Conservation (phyloP, 2,329 filamentous ascomycete species). For the Dothistroma pini region DNA sequence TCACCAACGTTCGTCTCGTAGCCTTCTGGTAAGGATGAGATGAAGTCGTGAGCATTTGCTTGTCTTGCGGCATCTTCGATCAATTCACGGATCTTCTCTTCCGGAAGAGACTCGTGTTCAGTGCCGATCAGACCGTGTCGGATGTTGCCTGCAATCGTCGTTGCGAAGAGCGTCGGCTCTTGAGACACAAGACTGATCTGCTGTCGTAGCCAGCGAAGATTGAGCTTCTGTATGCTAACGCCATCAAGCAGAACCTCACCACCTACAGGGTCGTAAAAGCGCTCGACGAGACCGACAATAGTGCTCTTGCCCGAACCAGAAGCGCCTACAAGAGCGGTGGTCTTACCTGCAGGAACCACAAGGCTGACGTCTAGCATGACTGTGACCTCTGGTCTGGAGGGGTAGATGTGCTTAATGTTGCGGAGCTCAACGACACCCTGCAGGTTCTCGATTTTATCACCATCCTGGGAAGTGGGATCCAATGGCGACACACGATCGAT, state of each 20-base stretch:
- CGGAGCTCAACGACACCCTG: conserved; percentile 76
- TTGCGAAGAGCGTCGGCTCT: conserved; percentile 86
- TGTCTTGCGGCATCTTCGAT: conserved; percentile 80
- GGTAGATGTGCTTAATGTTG: conserved; percentile 88
- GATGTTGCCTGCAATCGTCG: conserved; percentile 87
- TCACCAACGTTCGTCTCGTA: conserved; percentile 97
- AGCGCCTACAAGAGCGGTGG: conserved; percentile 87
- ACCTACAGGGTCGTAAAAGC: conserved; percentile 86
- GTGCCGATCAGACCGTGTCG: conserved; percentile 87
- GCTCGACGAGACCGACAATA: conserved; percentile 86
- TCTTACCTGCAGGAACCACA: conserved; percentile 80
- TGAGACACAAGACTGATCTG: conserved; percentile 92
- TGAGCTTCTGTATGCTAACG: conserved; percentile 73
- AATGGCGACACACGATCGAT: conserved; percentile 86
- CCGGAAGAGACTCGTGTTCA: conserved; percentile 62
- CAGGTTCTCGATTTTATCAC: conserved; percentile 68
- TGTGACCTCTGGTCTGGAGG: conserved; percentile 82
- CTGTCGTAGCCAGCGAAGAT: conserved; percentile 85
- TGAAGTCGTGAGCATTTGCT: conserved; percentile 93
- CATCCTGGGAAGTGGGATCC: conserved; percentile 67
- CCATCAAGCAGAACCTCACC: conserved; percentile 79
- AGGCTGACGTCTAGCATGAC: conserved; percentile 84
- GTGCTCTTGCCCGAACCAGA: conserved; percentile 95
- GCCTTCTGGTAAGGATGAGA: conserved; percentile 73
- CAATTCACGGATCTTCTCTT: conserved; percentile 66